Conservation (phyloP, 768 basidiomycete species). For the Xanthoconium purpureum region DNA sequence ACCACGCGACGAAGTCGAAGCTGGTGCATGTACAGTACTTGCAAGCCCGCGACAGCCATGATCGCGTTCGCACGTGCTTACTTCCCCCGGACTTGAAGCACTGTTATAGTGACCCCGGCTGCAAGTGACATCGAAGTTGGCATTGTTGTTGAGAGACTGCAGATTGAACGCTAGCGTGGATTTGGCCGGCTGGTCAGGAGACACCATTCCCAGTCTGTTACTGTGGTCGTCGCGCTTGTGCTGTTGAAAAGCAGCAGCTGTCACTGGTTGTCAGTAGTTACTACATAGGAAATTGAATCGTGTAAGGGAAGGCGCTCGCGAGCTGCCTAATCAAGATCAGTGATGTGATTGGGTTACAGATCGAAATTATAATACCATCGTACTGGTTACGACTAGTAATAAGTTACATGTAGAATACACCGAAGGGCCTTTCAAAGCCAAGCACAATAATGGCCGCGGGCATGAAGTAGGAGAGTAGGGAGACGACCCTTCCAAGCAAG, state of each 20-base stretch:
- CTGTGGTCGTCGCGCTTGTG: constrained; percentile 31
- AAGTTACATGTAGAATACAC: constrained; percentile 17
- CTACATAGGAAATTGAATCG: constrained; percentile 20
- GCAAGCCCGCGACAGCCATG: constrained; percentile 34
- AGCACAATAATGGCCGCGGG: neutral
- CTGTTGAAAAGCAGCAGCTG: constrained; percentile 23
- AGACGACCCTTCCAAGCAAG: constrained; percentile 1
- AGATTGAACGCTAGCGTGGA: constrained; percentile 38
- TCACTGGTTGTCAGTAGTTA: constrained; percentile 36
- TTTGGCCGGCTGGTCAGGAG: constrained; percentile 30
- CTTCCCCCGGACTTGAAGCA: constrained; percentile 51
- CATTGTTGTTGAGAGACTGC: constrained; percentile 54
- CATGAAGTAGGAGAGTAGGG: neutral
- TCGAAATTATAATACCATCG: too few species aligned
- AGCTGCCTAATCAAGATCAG: too few species aligned
- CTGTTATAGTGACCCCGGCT: constrained; percentile 40
- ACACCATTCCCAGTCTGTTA: constrained; percentile 33
- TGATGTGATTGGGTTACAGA: too few species aligned
- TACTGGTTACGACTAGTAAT: constrained; percentile 2
- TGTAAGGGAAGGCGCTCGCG: too few species aligned
- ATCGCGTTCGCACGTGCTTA: constrained; percentile 34
- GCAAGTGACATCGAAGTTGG: constrained; percentile 46
- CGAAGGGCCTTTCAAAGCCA: neutral
- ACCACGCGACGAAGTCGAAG: neutral
- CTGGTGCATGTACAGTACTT: constrained; percentile 37